These are phyloP conservation scores for Xerocomus amazonicus DNA, from an alignment of 1,284 basidiomycete genomes.

Conservation along the genomic window DNA sequence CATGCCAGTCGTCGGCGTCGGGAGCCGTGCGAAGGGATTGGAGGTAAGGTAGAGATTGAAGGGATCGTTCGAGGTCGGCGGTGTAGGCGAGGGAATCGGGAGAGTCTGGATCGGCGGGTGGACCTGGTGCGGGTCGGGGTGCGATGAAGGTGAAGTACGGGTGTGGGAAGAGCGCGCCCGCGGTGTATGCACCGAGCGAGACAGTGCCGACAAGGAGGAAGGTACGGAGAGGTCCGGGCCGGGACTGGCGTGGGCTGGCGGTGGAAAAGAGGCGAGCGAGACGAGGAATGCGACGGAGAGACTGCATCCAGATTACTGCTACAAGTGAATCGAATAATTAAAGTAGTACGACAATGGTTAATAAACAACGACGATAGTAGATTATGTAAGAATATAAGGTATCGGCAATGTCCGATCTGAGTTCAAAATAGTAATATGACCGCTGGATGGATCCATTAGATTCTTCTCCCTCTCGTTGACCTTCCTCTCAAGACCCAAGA, in stretches of 20 bases:
- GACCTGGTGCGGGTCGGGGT: slow-evolving; percentile 64
- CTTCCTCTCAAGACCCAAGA: slow-evolving; percentile 9
- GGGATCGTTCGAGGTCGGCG: slow-evolving; percentile 59
- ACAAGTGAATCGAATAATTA: no score
- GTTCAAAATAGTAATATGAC: no score
- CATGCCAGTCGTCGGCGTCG: slow-evolving; percentile 65
- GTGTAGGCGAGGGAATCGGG: slow-evolving; percentile 60
- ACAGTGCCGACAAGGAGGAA: slow-evolving; percentile 21
- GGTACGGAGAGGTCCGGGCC: slow-evolving; percentile 9
- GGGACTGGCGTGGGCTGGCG: background rate
- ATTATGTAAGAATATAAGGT: no score
- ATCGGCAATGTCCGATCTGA: no score
- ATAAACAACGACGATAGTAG: no score
- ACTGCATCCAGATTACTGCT: background rate
- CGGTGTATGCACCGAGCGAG: slow-evolving; percentile 39
- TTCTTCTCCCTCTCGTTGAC: no score
- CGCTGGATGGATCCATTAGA: no score
- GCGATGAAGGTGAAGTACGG: slow-evolving; percentile 58
- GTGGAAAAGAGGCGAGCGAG: slow-evolving; percentile 10
- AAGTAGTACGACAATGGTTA: no score
- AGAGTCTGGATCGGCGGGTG: slow-evolving; percentile 54
- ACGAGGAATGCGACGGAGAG: slow-evolving; percentile 9
- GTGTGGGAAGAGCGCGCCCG: slow-evolving; percentile 66
- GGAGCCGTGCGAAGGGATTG: slow-evolving; percentile 44
- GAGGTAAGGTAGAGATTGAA: slow-evolving; percentile 67